Conservation (phyloP, 768 basidiomycete species). For the Melanogaster broomeanus region DNA sequence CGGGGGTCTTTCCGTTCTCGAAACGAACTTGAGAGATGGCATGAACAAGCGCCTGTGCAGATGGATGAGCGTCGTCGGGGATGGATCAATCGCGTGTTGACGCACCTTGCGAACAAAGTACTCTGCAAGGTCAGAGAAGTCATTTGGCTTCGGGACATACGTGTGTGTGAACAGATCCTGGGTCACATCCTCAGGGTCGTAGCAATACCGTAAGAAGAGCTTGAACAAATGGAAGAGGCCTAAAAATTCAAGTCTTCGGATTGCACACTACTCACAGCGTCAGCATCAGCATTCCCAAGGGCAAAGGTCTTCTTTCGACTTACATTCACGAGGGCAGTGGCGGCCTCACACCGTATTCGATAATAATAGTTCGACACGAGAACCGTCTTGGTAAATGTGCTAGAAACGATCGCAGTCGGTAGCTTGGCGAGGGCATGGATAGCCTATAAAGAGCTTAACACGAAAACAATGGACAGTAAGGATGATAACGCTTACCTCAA, state of each 20-base stretch:
- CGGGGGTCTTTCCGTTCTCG: slow-evolving; percentile 82
- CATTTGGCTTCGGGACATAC: slow-evolving; percentile 93
- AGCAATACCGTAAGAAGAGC: slow-evolving; percentile 87
- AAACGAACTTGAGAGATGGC: slow-evolving; percentile 87
- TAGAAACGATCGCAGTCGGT: slow-evolving; percentile 84
- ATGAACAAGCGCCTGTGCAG: slow-evolving; percentile 66
- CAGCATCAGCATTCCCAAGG: slow-evolving; percentile 11
- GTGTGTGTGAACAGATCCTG: slow-evolving; percentile 85
- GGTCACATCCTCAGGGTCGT: slow-evolving; percentile 79
- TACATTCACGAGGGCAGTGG: slow-evolving; percentile 78
- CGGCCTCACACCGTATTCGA: slow-evolving; percentile 94
- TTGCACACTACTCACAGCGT: slow-evolving; percentile 65
- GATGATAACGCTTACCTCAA: slow-evolving; percentile 66
- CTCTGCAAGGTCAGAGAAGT: slow-evolving; percentile 88
- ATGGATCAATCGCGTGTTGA: not conserved
- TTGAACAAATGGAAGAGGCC: slow-evolving; percentile 97
- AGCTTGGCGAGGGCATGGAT: slow-evolving; percentile 81
- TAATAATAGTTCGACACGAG: slow-evolving; percentile 96
- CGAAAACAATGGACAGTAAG: not conserved
- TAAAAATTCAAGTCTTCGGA: slow-evolving; percentile 78
- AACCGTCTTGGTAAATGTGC: slow-evolving; percentile 89
- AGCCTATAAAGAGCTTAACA: slow-evolving; percentile 59
- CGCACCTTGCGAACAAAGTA: slow-evolving; percentile 93
- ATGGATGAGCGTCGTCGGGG: slow-evolving; percentile 5
- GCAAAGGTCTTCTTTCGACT: slow-evolving; percentile 28